Evolutionary conservation across 305 asterid genomes (phyloP).

Genomic region (Salvia sclarea): DNA sequence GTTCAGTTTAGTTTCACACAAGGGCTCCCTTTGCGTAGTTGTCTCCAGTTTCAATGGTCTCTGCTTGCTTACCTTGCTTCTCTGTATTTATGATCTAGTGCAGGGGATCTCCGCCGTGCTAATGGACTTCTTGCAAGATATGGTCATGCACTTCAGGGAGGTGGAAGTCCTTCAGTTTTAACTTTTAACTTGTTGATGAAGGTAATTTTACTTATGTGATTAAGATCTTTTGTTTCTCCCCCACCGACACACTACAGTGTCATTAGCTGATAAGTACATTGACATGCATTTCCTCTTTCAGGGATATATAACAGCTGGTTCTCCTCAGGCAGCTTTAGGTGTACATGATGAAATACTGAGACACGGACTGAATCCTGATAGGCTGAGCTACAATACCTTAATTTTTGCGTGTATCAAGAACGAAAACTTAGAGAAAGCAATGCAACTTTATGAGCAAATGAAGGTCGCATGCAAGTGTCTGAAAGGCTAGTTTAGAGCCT

Average conservation of each 20-base stretch:
- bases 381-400: slow-evolving; percentile 65
- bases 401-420: slow-evolving; percentile 63
- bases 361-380: slow-evolving; percentile 57
- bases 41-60: slow-evolving; percentile 21
- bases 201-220: slow-evolving; percentile 39
- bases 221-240: slow-evolving; percentile 5
- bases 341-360: slow-evolving; percentile 59
- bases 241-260: slow-evolving; percentile 3
- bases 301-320: slow-evolving; percentile 65
- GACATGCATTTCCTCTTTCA: slow-evolving; percentile 40
- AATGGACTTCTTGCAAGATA: slow-evolving; percentile 79
- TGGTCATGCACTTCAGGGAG: slow-evolving; percentile 57
- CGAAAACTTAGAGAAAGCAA: slow-evolving; percentile 53
- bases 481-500: slow-evolving; percentile 67
- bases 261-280: slow-evolving; percentile 1
- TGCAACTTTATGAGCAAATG: slow-evolving; percentile 58
- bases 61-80: slow-evolving; percentile 41
- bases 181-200: slow-evolving; percentile 68
- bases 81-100: slow-evolving; percentile 53
- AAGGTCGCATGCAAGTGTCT: slow-evolving; percentile 63
- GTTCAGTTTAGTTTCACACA: slow-evolving; percentile 10
- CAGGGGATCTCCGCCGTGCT: slow-evolving; percentile 88
- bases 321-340: slow-evolving; percentile 55
- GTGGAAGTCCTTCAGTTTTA: slow-evolving; percentile 50
- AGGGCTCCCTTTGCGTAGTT: slow-evolving; percentile 13